Conservation (phyloP, 1,284 basidiomycete genomes). For the Puccinia triticina region DNA sequence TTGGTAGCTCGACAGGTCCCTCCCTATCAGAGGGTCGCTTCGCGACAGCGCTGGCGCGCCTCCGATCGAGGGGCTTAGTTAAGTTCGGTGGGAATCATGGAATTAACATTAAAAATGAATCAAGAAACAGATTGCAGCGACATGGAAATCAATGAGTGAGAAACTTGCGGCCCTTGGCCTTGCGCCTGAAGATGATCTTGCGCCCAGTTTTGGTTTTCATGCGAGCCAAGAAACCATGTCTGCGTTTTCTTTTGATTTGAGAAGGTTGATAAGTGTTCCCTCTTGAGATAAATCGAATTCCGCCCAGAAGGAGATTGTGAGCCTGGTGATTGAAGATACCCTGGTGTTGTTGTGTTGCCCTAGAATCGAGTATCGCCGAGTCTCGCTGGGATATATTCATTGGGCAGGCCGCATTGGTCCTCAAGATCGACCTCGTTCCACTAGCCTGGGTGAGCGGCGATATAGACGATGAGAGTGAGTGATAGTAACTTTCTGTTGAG, state of each 20-base stretch:
- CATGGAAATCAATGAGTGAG: constrained; percentile 66
- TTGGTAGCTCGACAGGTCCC: too few relatives aligned
- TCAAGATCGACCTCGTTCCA: not conserved
- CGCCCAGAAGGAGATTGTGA: constrained; percentile 5
- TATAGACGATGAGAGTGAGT: not conserved
- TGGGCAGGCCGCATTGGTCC: not conserved
- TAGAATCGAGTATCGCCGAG: not conserved
- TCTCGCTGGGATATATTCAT: not conserved
- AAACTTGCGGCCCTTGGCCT: constrained; percentile 68
- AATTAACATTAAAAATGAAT: too few relatives aligned
- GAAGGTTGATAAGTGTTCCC: constrained; percentile 85
- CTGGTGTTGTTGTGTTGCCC: not conserved
- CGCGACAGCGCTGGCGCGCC: too few relatives aligned
- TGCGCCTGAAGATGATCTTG: constrained; percentile 68
- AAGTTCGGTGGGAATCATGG: too few relatives aligned
- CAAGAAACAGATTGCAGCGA: too few relatives aligned
- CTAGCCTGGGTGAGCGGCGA: constrained; percentile 10
- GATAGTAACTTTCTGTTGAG: not conserved
- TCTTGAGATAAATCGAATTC: constrained; percentile 35
- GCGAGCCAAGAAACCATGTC: constrained; percentile 80
- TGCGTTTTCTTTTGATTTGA: constrained; percentile 81
- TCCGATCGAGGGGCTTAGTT: too few relatives aligned
- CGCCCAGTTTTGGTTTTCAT: constrained; percentile 69
- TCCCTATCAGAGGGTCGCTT: too few relatives aligned
- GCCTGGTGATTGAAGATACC: not conserved